A percentile compares a stretch with the other conserved stretches of the same genome.
Evolutionary conservation across 768 basidiomycete species (phyloP).

Genomic region (Pulveroboletus sp.): DNA sequence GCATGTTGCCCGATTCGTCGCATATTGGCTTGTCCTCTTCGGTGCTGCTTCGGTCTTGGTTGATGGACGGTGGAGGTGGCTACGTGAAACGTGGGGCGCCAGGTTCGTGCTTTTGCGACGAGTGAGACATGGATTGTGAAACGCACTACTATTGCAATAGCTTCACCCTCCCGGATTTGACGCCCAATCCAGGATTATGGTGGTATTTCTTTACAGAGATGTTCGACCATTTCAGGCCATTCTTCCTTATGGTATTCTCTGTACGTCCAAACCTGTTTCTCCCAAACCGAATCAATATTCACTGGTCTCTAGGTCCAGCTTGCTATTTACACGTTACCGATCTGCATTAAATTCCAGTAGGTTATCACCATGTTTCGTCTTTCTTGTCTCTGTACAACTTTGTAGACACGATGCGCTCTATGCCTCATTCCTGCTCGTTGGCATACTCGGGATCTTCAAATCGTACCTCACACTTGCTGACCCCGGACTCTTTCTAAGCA

Average conservation of each 20-base stretch:
- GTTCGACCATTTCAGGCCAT: conserved; percentile 96
- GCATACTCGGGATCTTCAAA: conserved; percentile 83
- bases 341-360: conserved; percentile 87
- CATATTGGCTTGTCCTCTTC: conserved; percentile 47
- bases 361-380: conserved; percentile 16
- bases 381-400: not conserved
- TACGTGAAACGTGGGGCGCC: conserved; percentile 80
- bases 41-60: conserved; percentile 50
- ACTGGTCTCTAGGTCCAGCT: conserved; percentile 63
- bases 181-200: conserved; percentile 92
- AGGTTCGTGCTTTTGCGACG: conserved; percentile 44
- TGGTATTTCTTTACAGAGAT: conserved; percentile 99
- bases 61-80: conserved; percentile 65
- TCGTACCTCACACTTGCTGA: conserved; percentile 91
- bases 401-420: conserved; percentile 81
- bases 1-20: conserved; percentile 43
- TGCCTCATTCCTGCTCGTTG: conserved; percentile 71
- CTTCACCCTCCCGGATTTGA: conserved; percentile 80
- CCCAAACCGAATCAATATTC: not conserved
- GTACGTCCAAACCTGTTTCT: conserved; percentile 41
- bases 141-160: conserved; percentile 36
- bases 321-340: conserved; percentile 74
- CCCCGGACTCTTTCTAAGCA: conserved; percentile 79
- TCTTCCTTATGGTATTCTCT: conserved; percentile 93
- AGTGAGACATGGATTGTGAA: not conserved